Evolutionary conservation across 192 early-diverging fungal species (phyloP).

Genomic region (Piromyces finnis): DNA sequence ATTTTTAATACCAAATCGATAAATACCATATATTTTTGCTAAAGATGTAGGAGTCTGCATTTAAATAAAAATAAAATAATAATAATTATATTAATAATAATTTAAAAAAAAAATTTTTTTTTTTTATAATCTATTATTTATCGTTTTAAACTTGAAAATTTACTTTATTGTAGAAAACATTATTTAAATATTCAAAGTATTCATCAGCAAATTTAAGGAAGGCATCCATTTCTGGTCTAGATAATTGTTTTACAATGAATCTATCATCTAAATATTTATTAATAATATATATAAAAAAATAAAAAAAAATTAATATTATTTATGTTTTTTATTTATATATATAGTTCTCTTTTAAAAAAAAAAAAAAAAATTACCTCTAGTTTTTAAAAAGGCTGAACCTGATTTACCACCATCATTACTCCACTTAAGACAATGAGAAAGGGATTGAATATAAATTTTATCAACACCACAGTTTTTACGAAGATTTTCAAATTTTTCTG

Average conservation of each 20-base stretch:
- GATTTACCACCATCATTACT: constrained; percentile 76
- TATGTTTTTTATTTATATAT: too few species aligned
- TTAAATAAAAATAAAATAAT: constrained; percentile 21
- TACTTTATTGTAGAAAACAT: constrained; percentile 62
- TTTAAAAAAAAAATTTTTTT: background rate
- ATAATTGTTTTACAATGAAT: constrained; percentile 79
- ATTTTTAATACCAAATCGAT: constrained; percentile 75
- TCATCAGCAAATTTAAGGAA: constrained; percentile 76
- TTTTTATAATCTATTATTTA: too few species aligned
- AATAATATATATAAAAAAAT: too few species aligned
- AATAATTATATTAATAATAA: constrained; percentile 32
- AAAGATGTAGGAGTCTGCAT: background rate
- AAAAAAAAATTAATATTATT: too few species aligned
- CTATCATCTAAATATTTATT: constrained; percentile 45
- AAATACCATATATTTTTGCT: constrained; percentile 30
- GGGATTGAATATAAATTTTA: constrained; percentile 61
- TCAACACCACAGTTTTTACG: constrained; percentile 69
- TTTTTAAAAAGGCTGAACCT: constrained; percentile 78
- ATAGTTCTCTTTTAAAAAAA: too few species aligned
- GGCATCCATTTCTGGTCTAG: constrained; percentile 64
- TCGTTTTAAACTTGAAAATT: constrained; percentile 1
- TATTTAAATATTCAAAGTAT: constrained; percentile 73
- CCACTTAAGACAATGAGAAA: constrained; percentile 76
- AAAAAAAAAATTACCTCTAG: too few species aligned
- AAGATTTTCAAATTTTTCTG: constrained; percentile 82